Base-by-base conservation (phyloP, 2,329 filamentous ascomycete genomes). In the Eutypella sp. region DNA sequence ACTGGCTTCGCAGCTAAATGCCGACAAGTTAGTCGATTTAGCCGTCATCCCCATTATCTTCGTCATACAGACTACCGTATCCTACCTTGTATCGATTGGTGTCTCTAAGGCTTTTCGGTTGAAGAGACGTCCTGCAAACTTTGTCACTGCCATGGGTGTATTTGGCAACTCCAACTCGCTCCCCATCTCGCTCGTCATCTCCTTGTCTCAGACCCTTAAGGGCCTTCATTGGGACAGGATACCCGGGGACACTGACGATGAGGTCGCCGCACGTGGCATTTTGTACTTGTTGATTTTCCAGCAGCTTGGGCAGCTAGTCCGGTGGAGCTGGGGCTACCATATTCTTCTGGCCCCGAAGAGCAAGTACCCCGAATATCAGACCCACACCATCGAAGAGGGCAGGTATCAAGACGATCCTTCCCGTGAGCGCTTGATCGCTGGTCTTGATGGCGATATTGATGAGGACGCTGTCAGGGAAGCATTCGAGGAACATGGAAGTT, bases 101-200 rank as follows among this genome's bases (percentile, higher is more conserved):
- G 79, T 97, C 45, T 81, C 87, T 16, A 85, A 80, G 67, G 71
- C 82, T 41, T 95, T 91, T 65, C 76, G 87, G 15, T 91, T 99
- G 68, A 82, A 82, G 57, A 90, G 87, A 66, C 82, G 92, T 51
- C 87, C 90, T 36, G 81, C 85, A 54, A 99, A 99, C 70, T 99
- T 99, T 61, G 87, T 99, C 36, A 87, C 89, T 25, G 93, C 93
- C 44, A 99, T 99, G 93, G 91, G 88, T 31, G 79, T 97, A 41
- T 99, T 99, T 65, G 93, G 92, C 57, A 99, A 99, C 67, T 97
- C 92, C 27, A 99, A 99, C 69, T 97, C 93, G 16, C 78, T 99
- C 18, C 93, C 93, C 0, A 97, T 99, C 50, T 99, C 93, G 0
- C 82, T 99, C 46, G 90, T 99, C 51, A 79, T 97, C 47, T 96